A percentile compares a stretch with the other conserved stretches of the same genome.
These are phyloP conservation scores for Amoebophrya sp. DNA, from an alignment of 169 alveolate genomes.

Conservation along the genomic window DNA sequence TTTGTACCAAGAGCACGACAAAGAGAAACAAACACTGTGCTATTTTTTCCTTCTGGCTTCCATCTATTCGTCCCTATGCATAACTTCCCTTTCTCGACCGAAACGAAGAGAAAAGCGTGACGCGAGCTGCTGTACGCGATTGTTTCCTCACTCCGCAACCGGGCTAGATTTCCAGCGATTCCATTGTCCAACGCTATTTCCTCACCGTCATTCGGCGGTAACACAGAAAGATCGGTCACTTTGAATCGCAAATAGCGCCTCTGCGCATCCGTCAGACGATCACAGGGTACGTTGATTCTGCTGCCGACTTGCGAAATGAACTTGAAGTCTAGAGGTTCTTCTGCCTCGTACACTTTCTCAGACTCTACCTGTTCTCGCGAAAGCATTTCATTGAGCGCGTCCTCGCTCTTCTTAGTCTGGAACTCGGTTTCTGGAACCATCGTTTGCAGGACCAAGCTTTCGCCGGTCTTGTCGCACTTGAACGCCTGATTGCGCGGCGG, in stretches of 20 bases:
- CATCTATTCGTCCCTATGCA: too few species aligned
- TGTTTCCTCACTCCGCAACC: too few species aligned
- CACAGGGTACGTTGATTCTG: background rate
- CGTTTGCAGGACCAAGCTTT: background rate
- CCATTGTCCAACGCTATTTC: background rate
- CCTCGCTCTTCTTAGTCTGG: background rate
- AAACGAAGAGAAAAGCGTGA: background rate
- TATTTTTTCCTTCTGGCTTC: too few species aligned
- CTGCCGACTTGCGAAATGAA: background rate
- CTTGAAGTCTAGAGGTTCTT: background rate
- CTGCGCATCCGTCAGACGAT: background rate
- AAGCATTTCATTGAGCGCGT: background rate
- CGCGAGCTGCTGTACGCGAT: background rate
- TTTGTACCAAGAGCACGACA: too few species aligned
- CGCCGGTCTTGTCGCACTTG: background rate
- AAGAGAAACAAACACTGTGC: too few species aligned
- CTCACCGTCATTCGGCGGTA: too few species aligned
- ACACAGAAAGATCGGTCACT: background rate
- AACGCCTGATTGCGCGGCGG: constrained; percentile 9
- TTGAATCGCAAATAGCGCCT: background rate
- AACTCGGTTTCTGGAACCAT: background rate
- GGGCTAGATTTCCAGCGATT: too few species aligned
- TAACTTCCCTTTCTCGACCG: background rate
- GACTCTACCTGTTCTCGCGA: background rate
- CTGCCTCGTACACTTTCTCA: background rate